Evolutionary conservation across 129 eudicot species (phyloP).

Genomic region (carrot (Daucus carota)): DH1_v3.0 NC_030382.2:38073501-38074000

Average conservation of each 20-base stretch:
- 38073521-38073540: background rate
- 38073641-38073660: background rate
- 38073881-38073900: background rate
- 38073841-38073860: background rate
- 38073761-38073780: constrained; percentile 45
- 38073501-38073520: background rate
- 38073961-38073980: constrained; percentile 67
- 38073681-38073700: background rate
- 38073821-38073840: constrained; percentile 48
- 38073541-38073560: background rate
- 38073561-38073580: background rate
- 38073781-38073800: constrained; percentile 75
- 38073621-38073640: constrained; percentile 11
- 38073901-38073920: background rate
- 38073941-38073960: constrained; percentile 61
- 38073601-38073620: constrained; percentile 15
- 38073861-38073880: background rate
- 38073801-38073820: constrained; percentile 50
- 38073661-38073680: background rate
- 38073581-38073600: background rate
- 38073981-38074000: constrained; percentile 93
- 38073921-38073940: constrained; percentile 41
- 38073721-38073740: background rate
- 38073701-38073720: background rate
- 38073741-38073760: constrained; percentile 13